phyloP scores from a whole-genome alignment of 2,329 filamentous ascomycete species.

The Penicillium sp. region DNA sequence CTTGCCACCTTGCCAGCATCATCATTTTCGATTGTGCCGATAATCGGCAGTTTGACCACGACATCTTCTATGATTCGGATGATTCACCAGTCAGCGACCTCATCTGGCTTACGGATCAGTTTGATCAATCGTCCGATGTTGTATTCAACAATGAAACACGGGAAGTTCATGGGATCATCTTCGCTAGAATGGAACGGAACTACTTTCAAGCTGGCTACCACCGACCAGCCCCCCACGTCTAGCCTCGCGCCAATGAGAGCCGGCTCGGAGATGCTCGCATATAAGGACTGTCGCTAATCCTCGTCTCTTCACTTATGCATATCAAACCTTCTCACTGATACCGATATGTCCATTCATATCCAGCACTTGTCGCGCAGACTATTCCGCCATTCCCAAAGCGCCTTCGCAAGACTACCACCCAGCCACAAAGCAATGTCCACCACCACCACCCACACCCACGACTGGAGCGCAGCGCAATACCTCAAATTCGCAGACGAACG shows the following conservation, averaged over 20 bases:
- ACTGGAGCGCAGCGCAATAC: slow-evolving; percentile 62
- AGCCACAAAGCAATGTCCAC: slow-evolving; percentile 10
- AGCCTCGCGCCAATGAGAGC: not conserved
- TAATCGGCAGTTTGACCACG: slow-evolving; percentile 12
- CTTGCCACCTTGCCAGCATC: not conserved
- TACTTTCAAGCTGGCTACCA: not conserved
- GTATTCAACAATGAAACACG: not conserved
- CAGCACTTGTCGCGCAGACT: slow-evolving; percentile 7
- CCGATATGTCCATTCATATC: slow-evolving; percentile 9
- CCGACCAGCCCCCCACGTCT: not conserved
- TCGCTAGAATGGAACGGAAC: not conserved
- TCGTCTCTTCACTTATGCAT: not conserved
- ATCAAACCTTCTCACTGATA: not conserved
- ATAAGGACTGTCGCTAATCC: not conserved
- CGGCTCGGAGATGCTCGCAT: not conserved
- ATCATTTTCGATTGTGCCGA: slow-evolving; percentile 2
- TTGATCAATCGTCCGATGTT: not conserved
- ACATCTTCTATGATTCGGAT: not conserved
- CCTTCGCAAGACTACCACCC: slow-evolving; percentile 4
- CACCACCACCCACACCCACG: slow-evolving; percentile 19
- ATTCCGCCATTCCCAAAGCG: slow-evolving; percentile 8
- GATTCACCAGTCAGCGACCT: not conserved
- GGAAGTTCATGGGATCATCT: not conserved
- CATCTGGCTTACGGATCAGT: not conserved
- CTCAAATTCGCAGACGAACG: slow-evolving; percentile 58